Conservation (phyloP, 1,284 basidiomycete genomes). For the Hymenochaete sp. region DNA sequence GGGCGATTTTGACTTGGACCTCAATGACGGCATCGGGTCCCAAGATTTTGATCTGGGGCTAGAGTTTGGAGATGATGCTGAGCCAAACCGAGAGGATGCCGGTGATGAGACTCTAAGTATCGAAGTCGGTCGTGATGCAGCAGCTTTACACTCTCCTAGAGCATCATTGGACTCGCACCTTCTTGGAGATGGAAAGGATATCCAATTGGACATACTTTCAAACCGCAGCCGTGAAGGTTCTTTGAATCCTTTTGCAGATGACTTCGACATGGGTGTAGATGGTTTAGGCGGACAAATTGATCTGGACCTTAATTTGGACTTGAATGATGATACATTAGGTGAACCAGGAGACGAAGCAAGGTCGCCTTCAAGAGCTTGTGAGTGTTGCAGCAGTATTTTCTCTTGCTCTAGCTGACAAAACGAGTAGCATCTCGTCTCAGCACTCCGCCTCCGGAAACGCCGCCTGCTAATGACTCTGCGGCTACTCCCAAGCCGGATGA, state of each 20-base stretch:
- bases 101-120: constrained; percentile 51
- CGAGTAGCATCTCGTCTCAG: constrained; percentile 61
- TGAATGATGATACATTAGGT: constrained; percentile 40
- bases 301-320: constrained; percentile 64
- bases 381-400: constrained; percentile 25
- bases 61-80: constrained; percentile 52
- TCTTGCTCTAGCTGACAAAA: constrained; percentile 14
- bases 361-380: constrained; percentile 62
- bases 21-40: constrained; percentile 75
- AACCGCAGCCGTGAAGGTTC: constrained; percentile 54
- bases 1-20: constrained; percentile 57
- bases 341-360: constrained; percentile 38
- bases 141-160: constrained; percentile 33
- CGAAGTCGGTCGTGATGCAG: constrained; percentile 69
- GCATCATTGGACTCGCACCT: constrained; percentile 57
- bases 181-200: constrained; percentile 38
- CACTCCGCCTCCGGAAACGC: constrained; percentile 61
- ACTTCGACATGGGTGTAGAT: constrained; percentile 54
- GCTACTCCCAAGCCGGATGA: constrained; percentile 31
- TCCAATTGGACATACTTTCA: constrained; percentile 54
- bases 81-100: constrained; percentile 28
- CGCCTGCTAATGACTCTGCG: constrained; percentile 47
- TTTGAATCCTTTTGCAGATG: constrained; percentile 52
- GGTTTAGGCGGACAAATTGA: constrained; percentile 43
- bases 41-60: constrained; percentile 75